These are phyloP conservation scores for Byssothecium circinans DNA, from an alignment of 2,329 filamentous ascomycete genomes.

Conservation along the genomic window DNA sequence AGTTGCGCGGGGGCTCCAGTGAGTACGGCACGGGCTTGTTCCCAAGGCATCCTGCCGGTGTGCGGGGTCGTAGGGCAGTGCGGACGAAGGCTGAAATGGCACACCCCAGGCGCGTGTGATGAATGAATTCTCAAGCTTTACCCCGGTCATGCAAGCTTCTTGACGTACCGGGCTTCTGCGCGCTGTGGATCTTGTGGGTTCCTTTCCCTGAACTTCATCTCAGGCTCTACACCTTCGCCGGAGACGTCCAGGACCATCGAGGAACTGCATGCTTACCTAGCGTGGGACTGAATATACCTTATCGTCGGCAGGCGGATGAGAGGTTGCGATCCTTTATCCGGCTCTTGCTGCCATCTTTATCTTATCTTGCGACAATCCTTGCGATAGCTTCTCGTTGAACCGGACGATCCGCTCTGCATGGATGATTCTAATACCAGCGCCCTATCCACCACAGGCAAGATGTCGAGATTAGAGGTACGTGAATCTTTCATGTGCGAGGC, in stretches of 20 bases:
- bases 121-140: neutral
- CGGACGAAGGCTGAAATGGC: neutral
- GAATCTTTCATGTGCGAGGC: neutral
- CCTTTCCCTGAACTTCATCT: neutral
- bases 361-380: neutral
- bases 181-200: no score
- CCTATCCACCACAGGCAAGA: no score
- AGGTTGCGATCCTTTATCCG: neutral
- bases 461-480: slow-evolving; percentile 1
- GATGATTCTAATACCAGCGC: neutral
- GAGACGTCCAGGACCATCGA: neutral
- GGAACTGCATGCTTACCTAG: neutral
- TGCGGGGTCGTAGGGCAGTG: neutral
- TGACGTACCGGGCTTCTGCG: neutral
- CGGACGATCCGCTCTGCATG: no score
- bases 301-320: neutral
- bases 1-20: no score
- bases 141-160: neutral
- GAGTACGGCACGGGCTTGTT: no score
- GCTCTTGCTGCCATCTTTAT: neutral
- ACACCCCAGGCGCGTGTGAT: no score
- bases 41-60: neutral
- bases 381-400: neutral
- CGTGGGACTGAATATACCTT: neutral
- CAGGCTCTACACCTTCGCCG: neutral